Evolutionary conservation across 106 monocot genomes (phyloP).

Genomic region (Phalaenopsis aphrodite): DNA sequence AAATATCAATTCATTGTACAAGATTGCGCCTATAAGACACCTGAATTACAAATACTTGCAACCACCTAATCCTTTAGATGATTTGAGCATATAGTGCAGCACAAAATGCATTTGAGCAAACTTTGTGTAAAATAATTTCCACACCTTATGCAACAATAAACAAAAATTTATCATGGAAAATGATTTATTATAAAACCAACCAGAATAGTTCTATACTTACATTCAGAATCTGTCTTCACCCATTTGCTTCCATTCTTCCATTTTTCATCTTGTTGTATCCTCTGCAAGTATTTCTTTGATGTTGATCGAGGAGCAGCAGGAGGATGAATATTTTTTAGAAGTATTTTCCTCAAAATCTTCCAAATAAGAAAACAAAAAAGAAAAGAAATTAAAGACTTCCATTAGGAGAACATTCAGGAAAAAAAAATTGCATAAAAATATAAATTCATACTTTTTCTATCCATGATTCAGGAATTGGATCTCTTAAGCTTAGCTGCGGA

Average conservation of each 20-base stretch:
- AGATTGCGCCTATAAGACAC: not conserved
- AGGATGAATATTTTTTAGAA: slow-evolving; percentile 16
- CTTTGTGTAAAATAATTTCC: too few species aligned
- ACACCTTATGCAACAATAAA: too few species aligned
- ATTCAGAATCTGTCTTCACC: slow-evolving; percentile 71
- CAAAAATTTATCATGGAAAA: too few species aligned
- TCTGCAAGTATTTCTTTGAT: slow-evolving; percentile 21
- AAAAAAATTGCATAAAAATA: not conserved
- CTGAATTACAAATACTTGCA: not conserved
- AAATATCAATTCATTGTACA: too few species aligned
- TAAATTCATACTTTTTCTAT: slow-evolving; percentile 50
- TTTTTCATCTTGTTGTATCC: slow-evolving; percentile 13
- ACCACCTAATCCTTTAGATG: not conserved
- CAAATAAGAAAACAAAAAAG: not conserved
- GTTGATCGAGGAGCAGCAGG: slow-evolving; percentile 11
- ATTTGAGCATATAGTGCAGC: not conserved
- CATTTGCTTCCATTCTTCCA: slow-evolving; percentile 26
- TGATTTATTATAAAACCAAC: too few species aligned
- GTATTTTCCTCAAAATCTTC: slow-evolving; percentile 8
- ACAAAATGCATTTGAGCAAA: too few species aligned
- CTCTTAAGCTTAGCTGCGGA: slow-evolving; percentile 33
- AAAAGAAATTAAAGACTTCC: not conserved
- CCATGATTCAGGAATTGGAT: slow-evolving; percentile 41
- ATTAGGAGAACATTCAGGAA: not conserved
- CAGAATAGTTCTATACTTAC: slow-evolving; percentile 15